A percentile compares a stretch with the other conserved stretches of the same genome.
Conservation (phyloP, 768 basidiomycete genomes). For the Termitomyces sp. region DNA sequence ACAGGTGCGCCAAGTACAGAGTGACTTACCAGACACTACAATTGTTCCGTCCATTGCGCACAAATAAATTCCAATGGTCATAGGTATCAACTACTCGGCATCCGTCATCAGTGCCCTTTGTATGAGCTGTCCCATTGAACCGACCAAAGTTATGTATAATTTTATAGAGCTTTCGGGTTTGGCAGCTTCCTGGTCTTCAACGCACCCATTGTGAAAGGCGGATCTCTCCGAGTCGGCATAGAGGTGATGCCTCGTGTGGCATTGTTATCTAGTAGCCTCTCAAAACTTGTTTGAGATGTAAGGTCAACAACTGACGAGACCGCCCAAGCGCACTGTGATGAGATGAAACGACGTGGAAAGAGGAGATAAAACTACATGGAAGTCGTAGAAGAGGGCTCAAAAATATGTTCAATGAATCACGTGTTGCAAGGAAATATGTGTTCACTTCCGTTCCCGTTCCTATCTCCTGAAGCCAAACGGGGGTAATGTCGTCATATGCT, state of each 20-base stretch:
- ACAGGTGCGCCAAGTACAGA: not conserved
- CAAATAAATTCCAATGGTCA: slow-evolving; percentile 47
- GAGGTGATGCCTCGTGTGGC: slow-evolving; percentile 33
- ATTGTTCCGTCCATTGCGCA: slow-evolving; percentile 49
- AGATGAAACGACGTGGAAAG: slow-evolving; percentile 1
- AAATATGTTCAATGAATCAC: slow-evolving; percentile 1
- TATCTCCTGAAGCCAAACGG: not conserved
- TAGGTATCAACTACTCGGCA: slow-evolving; percentile 36
- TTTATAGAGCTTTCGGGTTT: slow-evolving; percentile 6
- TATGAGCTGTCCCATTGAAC: not conserved
- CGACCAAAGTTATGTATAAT: slow-evolving; percentile 24
- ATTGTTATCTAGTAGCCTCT: slow-evolving; percentile 15
- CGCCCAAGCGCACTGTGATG: not conserved
- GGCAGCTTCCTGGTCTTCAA: slow-evolving; percentile 10
- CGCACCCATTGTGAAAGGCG: slow-evolving; percentile 13
- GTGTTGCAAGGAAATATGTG: not conserved
- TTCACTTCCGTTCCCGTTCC: no score
- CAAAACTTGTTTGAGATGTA: not conserved
- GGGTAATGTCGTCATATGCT: not conserved
- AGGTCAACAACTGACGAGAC: not conserved
- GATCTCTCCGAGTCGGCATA: slow-evolving; percentile 13
- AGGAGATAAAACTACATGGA: not conserved
- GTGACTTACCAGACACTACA: slow-evolving; percentile 39
- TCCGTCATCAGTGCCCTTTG: not conserved
- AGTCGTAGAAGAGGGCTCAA: slow-evolving; percentile 1